Conservation (phyloP, 2,329 filamentous ascomycete species). For the Fusarium sp. region DNA sequence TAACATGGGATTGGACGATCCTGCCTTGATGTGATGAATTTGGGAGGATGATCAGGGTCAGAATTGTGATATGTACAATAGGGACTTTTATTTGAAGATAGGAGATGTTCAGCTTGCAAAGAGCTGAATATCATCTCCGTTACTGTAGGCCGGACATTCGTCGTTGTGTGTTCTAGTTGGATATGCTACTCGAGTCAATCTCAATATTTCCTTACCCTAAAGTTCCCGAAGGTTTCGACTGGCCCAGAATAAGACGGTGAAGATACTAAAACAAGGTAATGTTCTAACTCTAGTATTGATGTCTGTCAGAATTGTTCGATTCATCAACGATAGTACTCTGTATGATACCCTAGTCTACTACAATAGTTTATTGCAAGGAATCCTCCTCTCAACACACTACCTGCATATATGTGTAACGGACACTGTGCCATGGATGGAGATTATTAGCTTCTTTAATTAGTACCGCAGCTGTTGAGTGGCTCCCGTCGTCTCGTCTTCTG, state of each 20-base stretch:
- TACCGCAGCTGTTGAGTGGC: constrained; percentile 10
- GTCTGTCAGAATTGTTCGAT: not conserved
- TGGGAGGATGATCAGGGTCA: constrained; percentile 15
- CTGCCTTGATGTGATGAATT: constrained; percentile 16
- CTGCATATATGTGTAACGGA: constrained; percentile 18
- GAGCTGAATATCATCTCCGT: not conserved
- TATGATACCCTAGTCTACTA: not conserved
- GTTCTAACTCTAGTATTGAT: not conserved
- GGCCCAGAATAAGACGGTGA: not conserved
- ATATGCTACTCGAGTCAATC: constrained; percentile 7
- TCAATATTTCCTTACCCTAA: not conserved
- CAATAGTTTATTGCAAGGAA: constrained; percentile 21
- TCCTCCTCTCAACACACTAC: constrained; percentile 5
- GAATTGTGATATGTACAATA: constrained; percentile 12
- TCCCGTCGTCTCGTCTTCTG: constrained; percentile 14
- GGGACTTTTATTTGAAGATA: not conserved
- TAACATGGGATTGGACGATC: constrained; percentile 22
- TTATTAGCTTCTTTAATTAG: constrained; percentile 30
- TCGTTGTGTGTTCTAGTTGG: not conserved
- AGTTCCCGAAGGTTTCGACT: not conserved
- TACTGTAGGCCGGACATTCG: not conserved
- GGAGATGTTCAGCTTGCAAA: not conserved
- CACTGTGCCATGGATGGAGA: constrained; percentile 37
- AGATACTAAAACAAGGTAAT: not conserved
- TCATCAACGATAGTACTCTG: not conserved